Conservation (phyloP, 2,329 filamentous ascomycete genomes). For the Aplosporella prunicola region DNA sequence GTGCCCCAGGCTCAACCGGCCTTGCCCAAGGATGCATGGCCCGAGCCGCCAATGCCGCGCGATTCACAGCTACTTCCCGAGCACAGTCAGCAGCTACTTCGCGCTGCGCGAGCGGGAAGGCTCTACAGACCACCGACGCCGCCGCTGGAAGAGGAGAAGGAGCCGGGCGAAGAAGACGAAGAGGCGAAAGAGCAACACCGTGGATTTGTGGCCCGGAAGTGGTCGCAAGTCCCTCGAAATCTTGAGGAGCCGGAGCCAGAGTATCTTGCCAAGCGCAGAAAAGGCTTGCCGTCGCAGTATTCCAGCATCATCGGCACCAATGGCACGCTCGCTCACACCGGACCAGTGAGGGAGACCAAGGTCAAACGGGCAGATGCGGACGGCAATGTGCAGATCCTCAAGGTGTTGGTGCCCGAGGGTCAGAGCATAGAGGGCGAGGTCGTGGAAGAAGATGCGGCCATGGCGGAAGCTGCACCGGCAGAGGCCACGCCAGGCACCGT, state of each 20-base stretch:
- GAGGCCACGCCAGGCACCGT: conserved; percentile 43
- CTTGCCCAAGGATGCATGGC: conserved; percentile 49
- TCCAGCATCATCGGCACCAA: not conserved
- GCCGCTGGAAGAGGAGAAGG: conserved; percentile 52
- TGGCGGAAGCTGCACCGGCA: conserved; percentile 34
- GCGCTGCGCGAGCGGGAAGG: conserved; percentile 67
- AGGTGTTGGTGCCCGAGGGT: conserved; percentile 71
- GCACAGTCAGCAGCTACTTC: conserved; percentile 73
- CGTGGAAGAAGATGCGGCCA: conserved; percentile 44
- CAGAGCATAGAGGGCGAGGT: conserved; percentile 76
- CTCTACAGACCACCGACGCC: conserved; percentile 64
- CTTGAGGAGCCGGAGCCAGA: conserved; percentile 50
- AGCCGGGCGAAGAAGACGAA: conserved; percentile 35
- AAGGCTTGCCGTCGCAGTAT: conserved; percentile 44
- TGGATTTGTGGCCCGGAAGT: conserved; percentile 49
- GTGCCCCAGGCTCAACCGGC: conserved; percentile 45
- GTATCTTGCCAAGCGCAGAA: conserved; percentile 53
- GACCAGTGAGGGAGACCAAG: conserved; percentile 62
- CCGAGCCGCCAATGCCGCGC: conserved; percentile 79
- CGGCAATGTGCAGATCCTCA: conserved; percentile 75
- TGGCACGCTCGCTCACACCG: conserved; percentile 1
- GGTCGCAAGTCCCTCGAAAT: conserved; percentile 47
- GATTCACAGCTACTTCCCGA: conserved; percentile 69
- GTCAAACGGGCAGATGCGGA: conserved; percentile 66
- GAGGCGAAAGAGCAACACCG: conserved; percentile 36